Evolutionary conservation across 345 rosid species (phyloP).

Genomic region (Rubroshorea leprosula): DNA sequence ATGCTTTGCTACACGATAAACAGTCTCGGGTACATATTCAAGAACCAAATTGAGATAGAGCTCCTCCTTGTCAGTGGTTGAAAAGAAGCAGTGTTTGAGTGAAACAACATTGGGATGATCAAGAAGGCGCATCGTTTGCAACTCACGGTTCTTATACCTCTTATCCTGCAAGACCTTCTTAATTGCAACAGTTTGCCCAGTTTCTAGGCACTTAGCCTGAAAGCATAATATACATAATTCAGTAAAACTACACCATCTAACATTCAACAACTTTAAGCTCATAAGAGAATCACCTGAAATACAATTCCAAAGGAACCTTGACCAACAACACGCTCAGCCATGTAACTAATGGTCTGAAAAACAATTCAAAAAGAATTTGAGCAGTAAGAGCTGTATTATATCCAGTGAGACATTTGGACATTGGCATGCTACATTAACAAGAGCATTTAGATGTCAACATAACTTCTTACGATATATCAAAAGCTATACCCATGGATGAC

Average conservation of each 20-base stretch:
- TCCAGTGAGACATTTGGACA: no score
- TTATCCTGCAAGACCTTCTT: slow-evolving; percentile 27
- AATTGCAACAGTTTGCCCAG: slow-evolving; percentile 54
- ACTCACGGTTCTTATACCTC: slow-evolving; percentile 57
- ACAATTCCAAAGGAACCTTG: slow-evolving; percentile 14
- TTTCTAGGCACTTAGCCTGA: slow-evolving; percentile 58
- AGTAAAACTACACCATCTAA: background rate
- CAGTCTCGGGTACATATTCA: slow-evolving; percentile 43
- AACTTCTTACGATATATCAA: no score
- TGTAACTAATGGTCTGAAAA: slow-evolving; percentile 8
- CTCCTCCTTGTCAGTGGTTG: slow-evolving; percentile 53
- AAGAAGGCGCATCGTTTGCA: slow-evolving; percentile 56
- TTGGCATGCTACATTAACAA: no score
- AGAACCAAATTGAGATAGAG: slow-evolving; percentile 33
- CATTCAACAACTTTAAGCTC: background rate
- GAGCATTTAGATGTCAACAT: no score
- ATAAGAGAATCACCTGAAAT: slow-evolving; percentile 9
- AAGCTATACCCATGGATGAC: no score
- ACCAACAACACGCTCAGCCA: slow-evolving; percentile 16
- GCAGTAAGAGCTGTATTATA: no score
- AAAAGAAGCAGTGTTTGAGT: slow-evolving; percentile 55
- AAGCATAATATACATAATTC: background rate
- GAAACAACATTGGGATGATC: slow-evolving; percentile 55
- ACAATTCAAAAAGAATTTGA: background rate
- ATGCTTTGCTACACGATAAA: slow-evolving; percentile 46